These are phyloP conservation scores for Populus hybrid DNA, from an alignment of 441 rosid genomes.

Conservation along the genomic window DNA sequence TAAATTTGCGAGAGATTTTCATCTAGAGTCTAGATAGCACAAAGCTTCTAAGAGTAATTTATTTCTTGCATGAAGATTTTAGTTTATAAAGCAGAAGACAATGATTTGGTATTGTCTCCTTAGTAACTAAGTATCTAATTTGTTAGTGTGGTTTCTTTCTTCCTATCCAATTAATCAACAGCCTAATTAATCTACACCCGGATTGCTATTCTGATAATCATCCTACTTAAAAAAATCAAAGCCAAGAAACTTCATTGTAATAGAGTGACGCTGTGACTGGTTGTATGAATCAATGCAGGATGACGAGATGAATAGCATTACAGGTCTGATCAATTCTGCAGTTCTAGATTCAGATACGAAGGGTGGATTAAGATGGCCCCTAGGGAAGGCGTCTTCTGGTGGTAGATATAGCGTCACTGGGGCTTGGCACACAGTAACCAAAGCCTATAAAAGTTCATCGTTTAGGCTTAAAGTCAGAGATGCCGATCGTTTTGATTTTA, in stretches of 20 bases:
- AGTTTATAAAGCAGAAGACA: not conserved
- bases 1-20: not conserved
- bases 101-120: too few species aligned
- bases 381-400: slow-evolving; percentile 36
- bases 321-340: slow-evolving; percentile 43
- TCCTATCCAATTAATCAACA: not conserved
- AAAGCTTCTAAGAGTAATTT: not conserved
- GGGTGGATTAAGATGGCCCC: slow-evolving; percentile 67
- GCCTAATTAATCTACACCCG: not conserved
- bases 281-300: slow-evolving; percentile 37
- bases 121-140: not conserved
- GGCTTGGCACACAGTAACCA: slow-evolving; percentile 40
- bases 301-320: slow-evolving; percentile 42
- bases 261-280: not conserved
- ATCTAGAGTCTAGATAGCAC: not conserved
- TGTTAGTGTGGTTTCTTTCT: not conserved
- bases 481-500: slow-evolving; percentile 54
- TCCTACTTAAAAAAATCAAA: not conserved
- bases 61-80: not conserved
- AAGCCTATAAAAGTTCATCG: slow-evolving; percentile 30
- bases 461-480: slow-evolving; percentile 44
- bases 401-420: slow-evolving; percentile 41
- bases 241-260: not conserved
- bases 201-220: not conserved
- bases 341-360: slow-evolving; percentile 49